These are phyloP conservation scores for Pleurotus tuber-regium DNA, from an alignment of 768 basidiomycete genomes.

Conservation along the genomic window DNA sequence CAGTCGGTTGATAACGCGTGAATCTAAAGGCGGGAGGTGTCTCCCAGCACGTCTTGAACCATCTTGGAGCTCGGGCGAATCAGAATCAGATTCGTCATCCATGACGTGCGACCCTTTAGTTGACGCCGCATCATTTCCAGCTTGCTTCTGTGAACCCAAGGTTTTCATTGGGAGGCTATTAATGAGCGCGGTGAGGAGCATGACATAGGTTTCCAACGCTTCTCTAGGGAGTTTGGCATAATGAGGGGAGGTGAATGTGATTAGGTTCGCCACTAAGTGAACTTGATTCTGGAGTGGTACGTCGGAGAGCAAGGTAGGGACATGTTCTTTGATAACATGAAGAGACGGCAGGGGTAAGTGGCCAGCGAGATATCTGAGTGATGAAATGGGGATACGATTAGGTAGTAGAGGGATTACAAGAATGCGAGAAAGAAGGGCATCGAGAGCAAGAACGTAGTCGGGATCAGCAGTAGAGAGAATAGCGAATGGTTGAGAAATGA, in stretches of 20 bases:
- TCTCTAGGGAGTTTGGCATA: conserved; percentile 46
- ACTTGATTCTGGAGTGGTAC: conserved; percentile 34
- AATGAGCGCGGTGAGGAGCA: conserved; percentile 49
- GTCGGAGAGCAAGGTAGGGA: conserved; percentile 24
- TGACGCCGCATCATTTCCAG: no score
- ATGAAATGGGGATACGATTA: conserved; percentile 61
- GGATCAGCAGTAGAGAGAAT: conserved; percentile 24
- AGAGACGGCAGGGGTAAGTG: conserved; percentile 53
- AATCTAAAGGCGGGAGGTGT: conserved; percentile 46
- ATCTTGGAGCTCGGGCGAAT: conserved; percentile 32
- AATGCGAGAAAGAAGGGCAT: conserved; percentile 48
- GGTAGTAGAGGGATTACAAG: conserved; percentile 78
- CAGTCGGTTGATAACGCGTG: conserved; percentile 62
- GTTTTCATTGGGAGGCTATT: conserved; percentile 49
- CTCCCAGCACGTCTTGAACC: conserved; percentile 37
- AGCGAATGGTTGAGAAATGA: conserved; percentile 41
- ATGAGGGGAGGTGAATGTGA: conserved; percentile 61
- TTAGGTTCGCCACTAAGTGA: conserved; percentile 72
- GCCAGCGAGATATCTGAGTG: conserved; percentile 63
- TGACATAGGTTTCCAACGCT: conserved; percentile 52
- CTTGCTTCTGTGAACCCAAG: conserved; percentile 50
- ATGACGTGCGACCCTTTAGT: no score
- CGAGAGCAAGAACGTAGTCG: conserved; percentile 26
- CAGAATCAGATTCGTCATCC: conserved; percentile 36
- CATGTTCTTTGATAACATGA: conserved; percentile 21